A percentile compares a stretch with the other conserved stretches of the same genome.
phyloP scores from a whole-genome alignment of 495 filamentous ascomycete species.

The Penicillium antarcticum region DNA sequence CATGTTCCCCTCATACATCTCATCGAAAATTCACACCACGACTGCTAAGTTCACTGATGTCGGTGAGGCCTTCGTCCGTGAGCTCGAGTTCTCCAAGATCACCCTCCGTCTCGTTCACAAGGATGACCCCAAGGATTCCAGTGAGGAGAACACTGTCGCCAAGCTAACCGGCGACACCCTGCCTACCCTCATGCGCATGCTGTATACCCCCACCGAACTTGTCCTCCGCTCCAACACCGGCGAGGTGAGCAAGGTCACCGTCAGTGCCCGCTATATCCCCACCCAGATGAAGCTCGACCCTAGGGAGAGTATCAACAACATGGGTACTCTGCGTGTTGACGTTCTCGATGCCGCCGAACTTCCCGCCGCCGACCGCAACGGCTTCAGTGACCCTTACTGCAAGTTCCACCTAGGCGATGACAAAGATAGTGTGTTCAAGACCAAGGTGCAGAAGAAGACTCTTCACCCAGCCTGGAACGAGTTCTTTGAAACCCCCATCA shows the following conservation, averaged over 20 bases:
- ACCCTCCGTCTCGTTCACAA: constrained; percentile 80
- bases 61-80: constrained; percentile 92
- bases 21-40: constrained; percentile 64
- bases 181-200: constrained; percentile 77
- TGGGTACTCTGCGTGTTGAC: constrained; percentile 87
- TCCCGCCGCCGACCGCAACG: constrained; percentile 90
- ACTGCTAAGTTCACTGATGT: constrained; percentile 75
- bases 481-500: constrained; percentile 78
- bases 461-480: constrained; percentile 95
- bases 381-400: constrained; percentile 94
- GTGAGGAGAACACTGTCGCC: constrained; percentile 69
- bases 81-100: constrained; percentile 91
- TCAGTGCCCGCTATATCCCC: constrained; percentile 91
- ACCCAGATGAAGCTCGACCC: constrained; percentile 92
- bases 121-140: constrained; percentile 68
- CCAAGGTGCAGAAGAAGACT: constrained; percentile 93
- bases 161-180: constrained; percentile 83
- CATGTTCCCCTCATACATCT: constrained; percentile 84
- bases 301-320: constrained; percentile 96
- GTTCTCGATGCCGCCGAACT: constrained; percentile 85
- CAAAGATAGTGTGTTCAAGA: constrained; percentile 84
- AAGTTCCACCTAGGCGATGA: constrained; percentile 87
- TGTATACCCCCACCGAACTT: constrained; percentile 86
- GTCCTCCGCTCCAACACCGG: constrained; percentile 72
- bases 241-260: constrained; percentile 73